Evolutionary conservation across 805 yeast species (phyloP).

Genomic region (Candida berthetii): DNA sequence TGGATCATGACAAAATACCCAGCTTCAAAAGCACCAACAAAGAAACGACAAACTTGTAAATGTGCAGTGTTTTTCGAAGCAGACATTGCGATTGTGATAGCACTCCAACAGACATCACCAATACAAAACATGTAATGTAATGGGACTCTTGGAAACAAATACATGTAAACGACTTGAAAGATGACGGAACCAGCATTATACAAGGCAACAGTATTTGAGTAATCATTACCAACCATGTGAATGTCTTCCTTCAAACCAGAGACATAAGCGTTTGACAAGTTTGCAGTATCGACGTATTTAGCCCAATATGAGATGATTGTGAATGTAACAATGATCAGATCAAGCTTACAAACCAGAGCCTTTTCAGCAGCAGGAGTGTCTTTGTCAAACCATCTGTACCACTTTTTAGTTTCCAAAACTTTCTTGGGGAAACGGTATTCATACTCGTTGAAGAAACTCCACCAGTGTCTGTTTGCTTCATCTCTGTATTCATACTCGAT

Average conservation of each 20-base stretch:
- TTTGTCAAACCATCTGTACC: constrained; percentile 52
- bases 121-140: constrained; percentile 3
- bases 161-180: constrained; percentile 56
- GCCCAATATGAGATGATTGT: constrained; percentile 63
- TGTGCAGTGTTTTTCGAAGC: neutral
- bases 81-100: neutral
- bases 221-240: constrained; percentile 32
- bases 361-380: constrained; percentile 38
- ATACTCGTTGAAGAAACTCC: constrained; percentile 45
- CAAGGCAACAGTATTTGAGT: constrained; percentile 36
- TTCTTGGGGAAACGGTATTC: constrained; percentile 44
- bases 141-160: neutral
- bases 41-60: constrained; percentile 47
- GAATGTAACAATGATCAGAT: constrained; percentile 42
- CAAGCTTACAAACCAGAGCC: constrained; percentile 40
- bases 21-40: constrained; percentile 63
- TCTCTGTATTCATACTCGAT: constrained; percentile 24
- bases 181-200: constrained; percentile 35
- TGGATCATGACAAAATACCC: constrained; percentile 57
- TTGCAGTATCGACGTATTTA: constrained; percentile 34
- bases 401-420: constrained; percentile 27
- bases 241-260: constrained; percentile 41
- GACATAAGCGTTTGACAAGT: constrained; percentile 37
- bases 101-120: neutral
- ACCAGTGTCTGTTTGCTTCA: constrained; percentile 34